Base-by-base conservation (phyloP, 129 eudicot genomes). In the Ambrosia trifida region DNA sequence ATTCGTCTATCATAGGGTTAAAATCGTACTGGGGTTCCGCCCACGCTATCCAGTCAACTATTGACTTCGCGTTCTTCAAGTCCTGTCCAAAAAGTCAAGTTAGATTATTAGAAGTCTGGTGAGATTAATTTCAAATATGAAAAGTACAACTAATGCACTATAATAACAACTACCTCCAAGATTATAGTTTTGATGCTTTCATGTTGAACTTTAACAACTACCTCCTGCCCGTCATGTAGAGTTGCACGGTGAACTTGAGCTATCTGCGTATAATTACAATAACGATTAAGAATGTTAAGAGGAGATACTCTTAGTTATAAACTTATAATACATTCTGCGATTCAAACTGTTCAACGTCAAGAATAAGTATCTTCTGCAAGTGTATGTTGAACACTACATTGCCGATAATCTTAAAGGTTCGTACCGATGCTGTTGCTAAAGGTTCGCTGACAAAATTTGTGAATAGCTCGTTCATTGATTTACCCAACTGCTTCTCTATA, bases 41-140 rank as follows among this genome's bases (percentile, higher is more conserved):
- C 99, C 99, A 95, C n/a, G 99, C 99, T 78, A 95, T 90, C 99
- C 99, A 95, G 75, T 95, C 99, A 50, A 95, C 97, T 73, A 95
- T 82, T 56, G 91, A 77, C 84, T 95, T 95, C 6, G 97, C 96
- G 73, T 87, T 95, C 88, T 90, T 95, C 79, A 95, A 82, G 65
- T 95, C 99, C 99, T 95, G 83, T 75, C 72, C 69, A 68, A 20
- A 50, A 43, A 13, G 47, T 43, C 46, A 69, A 13, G 16, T 62
- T 52, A 44, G 20, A 28, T 63, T 3, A 64, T 3, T 19, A 44
- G 64, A 76, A 52, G 64, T 38, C 58, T 69, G 5, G 74, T 35
- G 40, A 41, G 40, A 41, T 50, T 20, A 66, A 52, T 24, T 51
- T 41, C 28, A 18, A 13, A 4, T 56, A 20, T 5, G 52, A 33